phyloP scores from a whole-genome alignment of 2,329 filamentous ascomycete genomes.

The Verticillium klebahnii region DNA sequence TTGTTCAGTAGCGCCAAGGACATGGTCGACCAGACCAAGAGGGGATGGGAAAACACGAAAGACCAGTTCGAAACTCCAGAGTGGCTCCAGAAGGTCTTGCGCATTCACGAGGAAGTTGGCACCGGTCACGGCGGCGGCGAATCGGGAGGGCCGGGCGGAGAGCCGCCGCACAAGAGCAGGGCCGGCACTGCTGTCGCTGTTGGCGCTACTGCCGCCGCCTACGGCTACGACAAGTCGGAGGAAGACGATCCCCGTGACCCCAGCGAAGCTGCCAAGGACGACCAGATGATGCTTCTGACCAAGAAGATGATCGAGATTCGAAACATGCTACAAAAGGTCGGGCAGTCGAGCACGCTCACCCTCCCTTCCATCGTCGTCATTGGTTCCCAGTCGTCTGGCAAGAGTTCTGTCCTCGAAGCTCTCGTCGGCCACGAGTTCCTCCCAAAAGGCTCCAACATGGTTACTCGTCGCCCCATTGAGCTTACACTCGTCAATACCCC shows the following conservation, averaged over 20 bases:
- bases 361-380: conserved; percentile 98
- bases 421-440: conserved; percentile 98
- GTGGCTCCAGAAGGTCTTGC: conserved; percentile 75
- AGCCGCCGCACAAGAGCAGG: conserved; percentile 56
- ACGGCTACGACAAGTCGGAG: conserved; percentile 67
- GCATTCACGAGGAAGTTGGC: conserved; percentile 55
- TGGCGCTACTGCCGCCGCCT: conserved; percentile 70
- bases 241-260: conserved; percentile 59
- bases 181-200: conserved; percentile 57
- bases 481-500: conserved; percentile 94
- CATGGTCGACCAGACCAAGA: conserved; percentile 72
- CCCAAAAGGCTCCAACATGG: conserved; percentile 98
- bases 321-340: conserved; percentile 84
- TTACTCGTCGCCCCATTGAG: conserved; percentile 92
- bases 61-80: conserved; percentile 65
- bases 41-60: conserved; percentile 80
- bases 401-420: conserved; percentile 93
- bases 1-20: conserved; percentile 69
- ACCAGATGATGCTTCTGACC: conserved; percentile 99
- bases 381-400: conserved; percentile 95
- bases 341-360: conserved; percentile 82
- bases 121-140: conserved; percentile 43
- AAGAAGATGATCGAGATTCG: conserved; percentile 99
- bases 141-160: conserved; percentile 43
- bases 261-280: conserved; percentile 72